Conservation (phyloP, 768 basidiomycete genomes). For the Dioszegia hungarica region DNA sequence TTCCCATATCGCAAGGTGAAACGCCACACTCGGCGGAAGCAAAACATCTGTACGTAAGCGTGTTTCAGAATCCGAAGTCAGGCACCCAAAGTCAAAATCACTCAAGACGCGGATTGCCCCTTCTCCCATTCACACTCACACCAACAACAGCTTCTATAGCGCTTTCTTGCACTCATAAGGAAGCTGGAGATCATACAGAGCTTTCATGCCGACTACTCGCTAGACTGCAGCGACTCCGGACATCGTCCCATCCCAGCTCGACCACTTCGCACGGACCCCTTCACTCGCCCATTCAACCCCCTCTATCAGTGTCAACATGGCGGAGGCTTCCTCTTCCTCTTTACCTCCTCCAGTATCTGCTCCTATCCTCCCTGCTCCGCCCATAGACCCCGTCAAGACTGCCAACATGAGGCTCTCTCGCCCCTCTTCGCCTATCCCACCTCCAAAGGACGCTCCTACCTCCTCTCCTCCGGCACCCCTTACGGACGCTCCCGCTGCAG, state of each 20-base stretch:
- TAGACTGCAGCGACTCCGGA: too few relatives aligned
- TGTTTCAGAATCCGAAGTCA: constrained; percentile 9
- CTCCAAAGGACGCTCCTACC: not conserved
- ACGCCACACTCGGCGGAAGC: not conserved
- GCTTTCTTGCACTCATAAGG: too few relatives aligned
- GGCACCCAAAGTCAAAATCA: not conserved
- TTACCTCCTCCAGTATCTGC: not conserved
- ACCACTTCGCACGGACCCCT: too few relatives aligned
- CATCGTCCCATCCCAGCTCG: too few relatives aligned
- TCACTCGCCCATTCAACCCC: not conserved
- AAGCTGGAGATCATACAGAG: too few relatives aligned
- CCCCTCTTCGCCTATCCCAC: not conserved
- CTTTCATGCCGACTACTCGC: too few relatives aligned
- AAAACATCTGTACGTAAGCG: not conserved
- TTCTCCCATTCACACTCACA: too few relatives aligned
- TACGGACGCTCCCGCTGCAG: too few relatives aligned
- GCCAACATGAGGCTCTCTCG: not conserved
- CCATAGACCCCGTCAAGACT: not conserved
- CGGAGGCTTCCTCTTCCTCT: not conserved
- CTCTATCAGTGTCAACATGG: not conserved
- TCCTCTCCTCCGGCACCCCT: not conserved
- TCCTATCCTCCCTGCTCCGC: not conserved
- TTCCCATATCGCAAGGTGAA: not conserved
- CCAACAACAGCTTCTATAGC: too few relatives aligned
- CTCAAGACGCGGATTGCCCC: not conserved